Conservation (phyloP, 768 basidiomycete genomes). For the Suillus clintonianus region DNA sequence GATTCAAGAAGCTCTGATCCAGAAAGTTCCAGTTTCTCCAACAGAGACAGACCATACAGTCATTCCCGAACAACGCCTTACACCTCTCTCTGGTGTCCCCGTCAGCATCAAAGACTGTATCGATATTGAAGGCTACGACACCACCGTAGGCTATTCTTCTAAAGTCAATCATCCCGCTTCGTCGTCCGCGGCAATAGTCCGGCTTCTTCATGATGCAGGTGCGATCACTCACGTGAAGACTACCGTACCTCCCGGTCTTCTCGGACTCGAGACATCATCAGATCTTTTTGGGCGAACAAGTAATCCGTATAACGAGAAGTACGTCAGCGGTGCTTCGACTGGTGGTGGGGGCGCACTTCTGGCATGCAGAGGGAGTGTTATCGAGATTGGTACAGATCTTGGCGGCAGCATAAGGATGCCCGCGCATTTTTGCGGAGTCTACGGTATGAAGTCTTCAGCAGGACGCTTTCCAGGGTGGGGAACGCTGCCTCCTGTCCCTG, state of each 20-base stretch:
- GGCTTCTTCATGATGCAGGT: constrained; percentile 43
- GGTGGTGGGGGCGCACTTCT: constrained; percentile 54
- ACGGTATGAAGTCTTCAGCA: constrained; percentile 39
- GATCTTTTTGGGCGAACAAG: constrained; percentile 48
- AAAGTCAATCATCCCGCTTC: constrained; percentile 35
- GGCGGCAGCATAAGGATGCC: constrained; percentile 54
- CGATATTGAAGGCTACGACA: constrained; percentile 47
- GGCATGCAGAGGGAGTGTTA: constrained; percentile 42
- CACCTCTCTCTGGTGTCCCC: constrained; percentile 43
- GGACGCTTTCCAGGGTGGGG: constrained; percentile 42
- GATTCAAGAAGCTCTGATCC: constrained; percentile 31
- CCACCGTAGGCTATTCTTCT: constrained; percentile 45
- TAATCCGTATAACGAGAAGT: constrained; percentile 48
- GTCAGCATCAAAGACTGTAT: constrained; percentile 52
- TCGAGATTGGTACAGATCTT: constrained; percentile 51
- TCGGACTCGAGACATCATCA: constrained; percentile 43
- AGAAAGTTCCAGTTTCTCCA: constrained; percentile 10
- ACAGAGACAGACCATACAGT: constrained; percentile 9
- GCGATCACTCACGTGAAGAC: constrained; percentile 45
- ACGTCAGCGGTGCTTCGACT: constrained; percentile 47
- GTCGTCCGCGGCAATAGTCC: constrained; percentile 39
- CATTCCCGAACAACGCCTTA: background rate
- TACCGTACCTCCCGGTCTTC: constrained; percentile 43
- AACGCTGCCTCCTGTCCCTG: constrained; percentile 32
- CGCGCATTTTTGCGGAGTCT: constrained; percentile 49